A percentile compares a stretch with the other conserved stretches of the same genome.
These are phyloP conservation scores for Phylloporus arenicola DNA, from an alignment of 768 basidiomycete genomes.

Conservation along the genomic window DNA sequence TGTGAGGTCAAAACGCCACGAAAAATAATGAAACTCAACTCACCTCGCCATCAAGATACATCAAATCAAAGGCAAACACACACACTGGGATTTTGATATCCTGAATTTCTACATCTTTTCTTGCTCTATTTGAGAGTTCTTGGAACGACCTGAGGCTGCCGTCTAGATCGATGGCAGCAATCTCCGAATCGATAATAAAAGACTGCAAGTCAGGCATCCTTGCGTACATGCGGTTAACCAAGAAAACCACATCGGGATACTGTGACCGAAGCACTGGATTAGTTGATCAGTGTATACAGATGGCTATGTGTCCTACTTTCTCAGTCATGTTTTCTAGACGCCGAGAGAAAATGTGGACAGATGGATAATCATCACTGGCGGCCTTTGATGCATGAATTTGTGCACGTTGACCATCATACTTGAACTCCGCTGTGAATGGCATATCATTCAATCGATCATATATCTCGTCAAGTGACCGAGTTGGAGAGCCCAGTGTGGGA, in stretches of 20 bases:
- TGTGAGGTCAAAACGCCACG: not conserved
- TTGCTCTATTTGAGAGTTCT: constrained; percentile 77
- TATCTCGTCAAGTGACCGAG: constrained; percentile 78
- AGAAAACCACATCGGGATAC: constrained; percentile 77
- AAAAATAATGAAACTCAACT: constrained; percentile 18
- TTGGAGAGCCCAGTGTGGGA: constrained; percentile 84
- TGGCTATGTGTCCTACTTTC: constrained; percentile 45
- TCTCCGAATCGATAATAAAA: constrained; percentile 82
- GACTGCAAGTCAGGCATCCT: constrained; percentile 41
- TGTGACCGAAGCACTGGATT: constrained; percentile 26
- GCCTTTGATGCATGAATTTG: constrained; percentile 59
- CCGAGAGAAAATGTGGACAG: constrained; percentile 74
- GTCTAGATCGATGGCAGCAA: constrained; percentile 72
- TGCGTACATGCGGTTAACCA: constrained; percentile 50
- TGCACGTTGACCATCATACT: constrained; percentile 85
- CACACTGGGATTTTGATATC: constrained; percentile 76
- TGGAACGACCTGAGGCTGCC: constrained; percentile 76
- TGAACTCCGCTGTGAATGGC: constrained; percentile 82
- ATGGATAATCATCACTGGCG: constrained; percentile 22
- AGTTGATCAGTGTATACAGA: not conserved
- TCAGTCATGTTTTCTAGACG: constrained; percentile 91
- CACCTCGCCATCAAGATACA: constrained; percentile 80
- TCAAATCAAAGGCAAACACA: constrained; percentile 85
- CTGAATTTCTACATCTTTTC: constrained; percentile 72
- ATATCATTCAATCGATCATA: constrained; percentile 61